phyloP scores from a whole-genome alignment of 2,329 filamentous ascomycete species.

The Atkinsonella texensis region DNA sequence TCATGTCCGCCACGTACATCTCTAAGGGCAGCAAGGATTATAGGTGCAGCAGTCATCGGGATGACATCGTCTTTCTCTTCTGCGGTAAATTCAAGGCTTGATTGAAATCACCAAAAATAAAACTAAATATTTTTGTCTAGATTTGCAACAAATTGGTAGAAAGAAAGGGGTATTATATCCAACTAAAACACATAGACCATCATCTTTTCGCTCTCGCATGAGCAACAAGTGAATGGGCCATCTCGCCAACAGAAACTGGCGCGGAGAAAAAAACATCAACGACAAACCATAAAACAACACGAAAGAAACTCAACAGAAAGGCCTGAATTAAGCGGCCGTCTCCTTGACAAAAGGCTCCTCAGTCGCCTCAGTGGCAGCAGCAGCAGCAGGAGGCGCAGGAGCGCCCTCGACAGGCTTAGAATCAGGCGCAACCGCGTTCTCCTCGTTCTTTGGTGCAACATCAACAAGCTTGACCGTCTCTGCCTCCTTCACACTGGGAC shows the following conservation, averaged over 20 bases:
- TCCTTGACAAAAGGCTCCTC: slow-evolving; percentile 6
- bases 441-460: slow-evolving; percentile 1
- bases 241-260: neutral
- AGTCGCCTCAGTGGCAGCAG: neutral
- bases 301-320: neutral
- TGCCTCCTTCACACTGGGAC: slow-evolving; percentile 29
- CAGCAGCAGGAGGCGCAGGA: neutral
- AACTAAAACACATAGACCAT: neutral
- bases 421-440: slow-evolving; percentile 5
- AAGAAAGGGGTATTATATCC: slow-evolving; percentile 5
- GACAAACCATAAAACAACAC: neutral
- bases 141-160: neutral
- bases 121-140: neutral
- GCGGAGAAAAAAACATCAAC: neutral
- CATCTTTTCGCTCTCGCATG: neutral
- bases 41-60: too few relatives aligned
- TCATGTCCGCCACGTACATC: too few relatives aligned
- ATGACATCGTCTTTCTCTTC: too few relatives aligned
- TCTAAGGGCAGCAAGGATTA: too few relatives aligned
- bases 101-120: neutral
- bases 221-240: neutral
- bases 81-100: neutral
- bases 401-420: neutral
- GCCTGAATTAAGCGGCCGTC: neutral
- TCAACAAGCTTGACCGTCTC: slow-evolving; percentile 19